Evolutionary conservation across 164 flowering plant genomes (phyloP), one percentile per base, ranked within the genome.

Genomic region (Piper betle): DNA sequence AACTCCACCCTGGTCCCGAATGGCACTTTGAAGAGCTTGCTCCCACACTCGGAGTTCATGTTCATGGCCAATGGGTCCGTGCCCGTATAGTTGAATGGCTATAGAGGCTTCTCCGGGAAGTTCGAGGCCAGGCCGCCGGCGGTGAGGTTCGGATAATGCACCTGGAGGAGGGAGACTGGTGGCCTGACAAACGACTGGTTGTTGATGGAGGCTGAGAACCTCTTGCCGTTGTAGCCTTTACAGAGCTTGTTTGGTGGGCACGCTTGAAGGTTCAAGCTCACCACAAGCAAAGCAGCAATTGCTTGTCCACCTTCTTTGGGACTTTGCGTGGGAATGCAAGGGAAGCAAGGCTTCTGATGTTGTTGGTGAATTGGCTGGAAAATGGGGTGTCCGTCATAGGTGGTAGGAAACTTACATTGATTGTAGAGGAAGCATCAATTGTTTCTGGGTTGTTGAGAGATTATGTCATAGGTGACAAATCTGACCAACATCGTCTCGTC

Each of bases 141-240:
- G 6, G 79, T 71, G 18, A 77, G 68, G 57, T 66, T 64, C 46
- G 40, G 46, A 54, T 78, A 82, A 58, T 79, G 76, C 38, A 85
- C 85, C 62, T 87, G 77, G 53, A 87, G 52, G 3, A 87, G 67
- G 5, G 90, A 76, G 42, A 80, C 37, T 1, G 57, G 70, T 2
- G 94, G 90, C 48, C 12, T 75, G 13, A 73, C 57, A 55, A 87
- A 84, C 13, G 78, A 77, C 6, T 80, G 58, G 42, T 87, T 87
- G 72, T 84, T 87, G 79, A 81, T 74, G 0, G 91, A 81, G 17
- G 94, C 90, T 0, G 85, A 80, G 39, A 84, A 50, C 18, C 72
- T 66, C 9, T 84, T 85, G 25, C 78, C 76, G 50, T 79, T 75
- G 2, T 60, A 19, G 1, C 75, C 84, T 52, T 61, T 78, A 62